Evolutionary conservation across 1,139 yeast genomes (phyloP).

Genomic region (Chernovozyma sophiae-reginae): DNA sequence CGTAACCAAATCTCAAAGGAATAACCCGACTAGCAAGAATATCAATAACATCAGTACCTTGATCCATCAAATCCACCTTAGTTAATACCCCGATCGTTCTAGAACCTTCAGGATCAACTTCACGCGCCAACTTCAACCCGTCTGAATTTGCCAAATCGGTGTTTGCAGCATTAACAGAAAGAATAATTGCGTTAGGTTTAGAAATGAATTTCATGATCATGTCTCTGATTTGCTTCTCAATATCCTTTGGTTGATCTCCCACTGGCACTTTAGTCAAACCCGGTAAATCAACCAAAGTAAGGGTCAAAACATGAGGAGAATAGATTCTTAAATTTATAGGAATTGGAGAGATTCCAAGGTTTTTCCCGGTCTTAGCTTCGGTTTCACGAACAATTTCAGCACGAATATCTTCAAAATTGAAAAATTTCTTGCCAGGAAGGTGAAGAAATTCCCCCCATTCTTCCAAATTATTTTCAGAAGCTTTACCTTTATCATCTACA

Average conservation of each 20-base stretch:
- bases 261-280: conserved; percentile 99
- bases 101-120: conserved; percentile 95
- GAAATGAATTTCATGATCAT: conserved; percentile 93
- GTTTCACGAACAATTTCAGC: conserved; percentile 90
- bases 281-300: conserved; percentile 95
- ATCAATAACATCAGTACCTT: conserved; percentile 98
- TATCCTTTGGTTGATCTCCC: conserved; percentile 98
- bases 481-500: conserved; percentile 39
- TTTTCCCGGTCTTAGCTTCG: conserved; percentile 88
- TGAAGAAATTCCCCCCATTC: conserved; percentile 99
- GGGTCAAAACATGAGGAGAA: conserved; percentile 92
- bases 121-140: conserved; percentile 93
- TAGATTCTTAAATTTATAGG: conserved; percentile 93
- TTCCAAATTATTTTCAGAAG: conserved; percentile 72
- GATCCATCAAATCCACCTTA: conserved; percentile 95
- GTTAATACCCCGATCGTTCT: conserved; percentile 97
- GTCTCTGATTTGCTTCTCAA: conserved; percentile 89
- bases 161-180: conserved; percentile 95
- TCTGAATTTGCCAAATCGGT: conserved; percentile 97
- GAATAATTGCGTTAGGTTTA: conserved; percentile 91
- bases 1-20: conserved; percentile 93
- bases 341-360: conserved; percentile 85
- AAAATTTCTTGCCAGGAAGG: conserved; percentile 82
- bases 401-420: conserved; percentile 87
- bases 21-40: conserved; percentile 94